Conservation (phyloP, 2,329 filamentous ascomycete species). For the Monilinia laxa region DNA sequence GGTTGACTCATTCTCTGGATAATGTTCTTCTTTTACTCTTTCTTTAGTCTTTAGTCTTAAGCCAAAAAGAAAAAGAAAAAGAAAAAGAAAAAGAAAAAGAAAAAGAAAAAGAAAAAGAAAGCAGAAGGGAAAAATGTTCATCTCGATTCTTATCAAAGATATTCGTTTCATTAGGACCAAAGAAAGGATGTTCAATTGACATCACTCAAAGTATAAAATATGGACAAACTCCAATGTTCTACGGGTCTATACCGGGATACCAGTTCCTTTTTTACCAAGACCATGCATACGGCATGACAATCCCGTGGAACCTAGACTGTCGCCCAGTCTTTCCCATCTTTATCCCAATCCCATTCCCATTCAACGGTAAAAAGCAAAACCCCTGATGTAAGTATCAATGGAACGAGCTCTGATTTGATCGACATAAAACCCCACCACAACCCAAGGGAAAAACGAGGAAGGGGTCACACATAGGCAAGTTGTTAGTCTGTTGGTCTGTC, state of each 20-base stretch:
- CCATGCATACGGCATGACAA: background rate
- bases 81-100: too few relatives aligned
- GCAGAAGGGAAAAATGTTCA: too few relatives aligned
- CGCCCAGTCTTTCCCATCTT: background rate
- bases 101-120: too few relatives aligned
- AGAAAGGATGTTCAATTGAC: background rate
- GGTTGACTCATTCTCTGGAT: too few relatives aligned
- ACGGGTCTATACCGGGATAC: too few relatives aligned
- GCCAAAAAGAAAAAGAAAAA: too few relatives aligned
- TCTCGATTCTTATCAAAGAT: too few relatives aligned
- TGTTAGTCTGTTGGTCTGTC: background rate
- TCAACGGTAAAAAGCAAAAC: constrained; percentile 10
- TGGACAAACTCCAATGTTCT: background rate
- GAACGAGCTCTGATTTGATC: constrained; percentile 20
- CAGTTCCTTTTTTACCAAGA: background rate
- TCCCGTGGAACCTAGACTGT: background rate
- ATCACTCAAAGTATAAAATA: constrained; percentile 12
- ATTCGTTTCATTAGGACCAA: too few relatives aligned
- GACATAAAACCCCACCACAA: background rate
- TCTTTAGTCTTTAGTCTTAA: too few relatives aligned
- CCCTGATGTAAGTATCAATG: background rate
- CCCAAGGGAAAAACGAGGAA: background rate
- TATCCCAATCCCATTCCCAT: background rate
- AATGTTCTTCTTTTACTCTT: too few relatives aligned
- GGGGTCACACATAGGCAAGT: background rate